Conservation (phyloP, 2,329 filamentous ascomycete genomes). For the Cytospora mali region DNA sequence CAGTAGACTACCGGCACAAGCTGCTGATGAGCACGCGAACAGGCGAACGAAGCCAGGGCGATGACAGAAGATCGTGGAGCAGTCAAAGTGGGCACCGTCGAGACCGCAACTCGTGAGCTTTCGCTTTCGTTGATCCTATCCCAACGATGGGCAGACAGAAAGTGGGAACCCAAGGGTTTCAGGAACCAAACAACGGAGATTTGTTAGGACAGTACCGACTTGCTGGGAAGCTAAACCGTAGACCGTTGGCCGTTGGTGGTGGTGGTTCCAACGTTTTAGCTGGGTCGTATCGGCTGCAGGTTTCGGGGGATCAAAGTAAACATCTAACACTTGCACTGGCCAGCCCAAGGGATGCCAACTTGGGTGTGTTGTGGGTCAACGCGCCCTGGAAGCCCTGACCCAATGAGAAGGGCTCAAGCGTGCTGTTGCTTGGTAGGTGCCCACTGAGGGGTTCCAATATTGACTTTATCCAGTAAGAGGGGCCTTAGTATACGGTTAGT, state of each 20-base stretch:
- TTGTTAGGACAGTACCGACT: not conserved
- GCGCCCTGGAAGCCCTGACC: not conserved
- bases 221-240: not conserved
- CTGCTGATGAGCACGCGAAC: not conserved
- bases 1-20: not conserved
- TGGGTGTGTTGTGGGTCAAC: not conserved
- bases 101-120: conserved; percentile 5
- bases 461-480: not conserved
- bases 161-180: too few relatives aligned
- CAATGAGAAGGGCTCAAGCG: not conserved
- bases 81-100: conserved; percentile 15
- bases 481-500: not conserved
- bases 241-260: not conserved
- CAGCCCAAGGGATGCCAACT: not conserved
- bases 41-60: not conserved
- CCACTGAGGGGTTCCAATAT: not conserved
- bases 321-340: not conserved
- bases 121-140: not conserved
- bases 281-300: not conserved
- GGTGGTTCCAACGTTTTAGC: not conserved
- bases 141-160: not conserved
- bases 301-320: not conserved
- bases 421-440: not conserved
- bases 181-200: not conserved
- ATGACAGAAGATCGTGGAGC: conserved; percentile 24